Conservation (phyloP, 306 rosid species). For the Ochetophila trinervis region DNA sequence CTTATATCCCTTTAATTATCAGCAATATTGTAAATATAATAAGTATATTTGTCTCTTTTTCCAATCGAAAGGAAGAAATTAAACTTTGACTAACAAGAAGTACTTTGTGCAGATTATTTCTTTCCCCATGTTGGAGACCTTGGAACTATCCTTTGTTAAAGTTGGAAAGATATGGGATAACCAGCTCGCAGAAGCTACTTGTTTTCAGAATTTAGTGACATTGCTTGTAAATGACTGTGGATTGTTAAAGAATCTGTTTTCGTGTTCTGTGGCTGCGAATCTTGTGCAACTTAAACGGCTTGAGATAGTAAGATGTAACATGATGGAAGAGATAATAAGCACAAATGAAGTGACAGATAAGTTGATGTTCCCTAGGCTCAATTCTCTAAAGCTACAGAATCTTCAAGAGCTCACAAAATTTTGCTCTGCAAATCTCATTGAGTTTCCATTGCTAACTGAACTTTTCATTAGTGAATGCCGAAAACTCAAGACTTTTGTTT, state of each 20-base stretch:
- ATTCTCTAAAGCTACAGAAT: background rate
- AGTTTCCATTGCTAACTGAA: background rate
- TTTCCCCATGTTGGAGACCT: too few species aligned
- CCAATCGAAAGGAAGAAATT: too few species aligned
- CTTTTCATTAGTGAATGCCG: background rate
- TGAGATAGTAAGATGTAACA: background rate
- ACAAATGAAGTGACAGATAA: background rate
- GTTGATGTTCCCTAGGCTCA: background rate
- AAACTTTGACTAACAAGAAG: too few species aligned
- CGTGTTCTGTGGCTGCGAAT: background rate
- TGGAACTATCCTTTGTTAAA: too few species aligned
- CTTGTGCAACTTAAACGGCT: background rate
- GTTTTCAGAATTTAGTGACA: background rate
- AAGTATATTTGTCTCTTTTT: too few species aligned
- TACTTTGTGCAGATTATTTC: too few species aligned
- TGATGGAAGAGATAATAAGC: slow-evolving; percentile 1
- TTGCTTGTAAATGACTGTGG: background rate
- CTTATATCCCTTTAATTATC: background rate
- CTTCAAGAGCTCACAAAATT: background rate
- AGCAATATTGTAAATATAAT: background rate
- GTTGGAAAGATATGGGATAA: too few species aligned
- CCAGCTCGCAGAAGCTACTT: background rate
- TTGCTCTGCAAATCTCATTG: background rate
- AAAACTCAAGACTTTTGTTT: background rate
- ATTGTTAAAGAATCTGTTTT: background rate